A percentile compares a stretch with the other conserved stretches of the same genome.
These are phyloP conservation scores for Paracorniculantispora psalliotae DNA, from an alignment of 2,329 filamentous ascomycete genomes.

Conservation along the genomic window DNA sequence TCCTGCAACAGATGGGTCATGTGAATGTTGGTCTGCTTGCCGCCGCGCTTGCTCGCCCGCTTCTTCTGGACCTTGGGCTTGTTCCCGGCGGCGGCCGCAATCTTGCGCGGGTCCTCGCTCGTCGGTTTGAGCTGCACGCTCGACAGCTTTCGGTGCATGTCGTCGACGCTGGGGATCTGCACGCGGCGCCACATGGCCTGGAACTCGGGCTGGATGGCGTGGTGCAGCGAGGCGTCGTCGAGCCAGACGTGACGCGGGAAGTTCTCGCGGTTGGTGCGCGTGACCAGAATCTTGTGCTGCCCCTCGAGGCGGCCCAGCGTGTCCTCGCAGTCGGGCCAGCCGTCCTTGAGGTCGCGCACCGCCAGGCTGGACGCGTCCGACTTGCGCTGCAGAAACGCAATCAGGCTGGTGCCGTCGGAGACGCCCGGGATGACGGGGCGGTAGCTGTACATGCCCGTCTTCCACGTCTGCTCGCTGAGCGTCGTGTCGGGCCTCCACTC, in stretches of 20 bases:
- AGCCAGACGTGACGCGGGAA: conserved; percentile 82
- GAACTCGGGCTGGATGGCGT: conserved; percentile 78
- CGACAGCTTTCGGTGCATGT: conserved; percentile 71
- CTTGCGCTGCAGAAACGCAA: conserved; percentile 75
- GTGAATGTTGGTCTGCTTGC: conserved; percentile 82
- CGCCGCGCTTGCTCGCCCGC: conserved; percentile 57
- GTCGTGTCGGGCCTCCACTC: conserved; percentile 51
- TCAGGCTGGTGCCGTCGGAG: conserved; percentile 68
- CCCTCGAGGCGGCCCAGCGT: conserved; percentile 73
- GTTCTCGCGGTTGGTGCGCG: conserved; percentile 88
- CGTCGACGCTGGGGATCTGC: conserved; percentile 67
- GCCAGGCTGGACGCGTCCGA: conserved; percentile 73
- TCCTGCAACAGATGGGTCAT: conserved; percentile 80
- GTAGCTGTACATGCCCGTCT: conserved; percentile 72
- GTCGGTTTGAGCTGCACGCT: conserved; percentile 78
- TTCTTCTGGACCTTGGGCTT: conserved; percentile 72
- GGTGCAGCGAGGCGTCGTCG: conserved; percentile 73
- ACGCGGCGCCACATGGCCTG: conserved; percentile 77
- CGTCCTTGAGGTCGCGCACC: conserved; percentile 91
- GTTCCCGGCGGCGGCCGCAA: conserved; percentile 34
- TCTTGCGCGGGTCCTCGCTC: conserved; percentile 66
- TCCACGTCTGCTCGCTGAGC: conserved; percentile 62
- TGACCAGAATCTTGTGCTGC: conserved; percentile 76
- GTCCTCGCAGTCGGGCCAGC: conserved; percentile 81
- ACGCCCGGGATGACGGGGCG: conserved; percentile 77